Evolutionary conservation across 176 grass and related monocot genomes (phyloP).

Genomic region (Chrysopogon serrulatus): DNA sequence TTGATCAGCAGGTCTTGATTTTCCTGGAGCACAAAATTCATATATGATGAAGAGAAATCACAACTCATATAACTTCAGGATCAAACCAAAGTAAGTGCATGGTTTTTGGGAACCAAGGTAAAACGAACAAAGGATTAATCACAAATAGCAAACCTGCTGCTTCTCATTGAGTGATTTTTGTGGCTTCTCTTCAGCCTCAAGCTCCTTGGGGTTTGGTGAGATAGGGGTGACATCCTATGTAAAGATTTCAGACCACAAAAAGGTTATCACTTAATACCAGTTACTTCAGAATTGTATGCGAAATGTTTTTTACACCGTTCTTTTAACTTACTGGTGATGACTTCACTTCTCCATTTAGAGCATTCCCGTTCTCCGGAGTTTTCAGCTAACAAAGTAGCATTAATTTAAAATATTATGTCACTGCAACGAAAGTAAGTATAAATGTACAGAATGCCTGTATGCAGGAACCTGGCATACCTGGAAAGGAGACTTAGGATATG

Average conservation of each 20-base stretch:
- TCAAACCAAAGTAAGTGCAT: conserved; percentile 15
- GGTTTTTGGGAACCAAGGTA: background rate
- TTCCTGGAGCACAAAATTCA: conserved; percentile 67
- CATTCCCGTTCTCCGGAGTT: conserved; percentile 59
- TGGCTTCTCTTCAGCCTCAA: conserved; percentile 89
- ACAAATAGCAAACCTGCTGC: conserved; percentile 67
- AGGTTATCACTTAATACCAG: conserved; percentile 6
- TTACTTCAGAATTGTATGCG: conserved; percentile 11
- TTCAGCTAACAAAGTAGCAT: conserved; percentile 46
- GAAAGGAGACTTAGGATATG: conserved; percentile 63
- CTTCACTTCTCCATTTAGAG: conserved; percentile 70
- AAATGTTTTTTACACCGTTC: background rate
- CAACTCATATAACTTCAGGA: conserved; percentile 19
- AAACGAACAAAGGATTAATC: conserved; percentile 27
- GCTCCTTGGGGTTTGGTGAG: conserved; percentile 59
- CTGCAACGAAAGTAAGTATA: conserved; percentile 1
- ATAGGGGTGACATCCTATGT: conserved; percentile 64
- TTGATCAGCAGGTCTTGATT: conserved; percentile 94
- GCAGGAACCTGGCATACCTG: conserved; percentile 19
- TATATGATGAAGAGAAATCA: conserved; percentile 22
- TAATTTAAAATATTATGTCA: conserved; percentile 29
- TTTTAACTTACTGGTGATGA: conserved; percentile 65
- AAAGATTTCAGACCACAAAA: conserved; percentile 36
- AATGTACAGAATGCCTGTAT: conserved; percentile 11
- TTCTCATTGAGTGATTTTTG: conserved; percentile 98